Base-by-base conservation (phyloP, 495 filamentous ascomycete genomes). In the Xylaria palmicola region DNA sequence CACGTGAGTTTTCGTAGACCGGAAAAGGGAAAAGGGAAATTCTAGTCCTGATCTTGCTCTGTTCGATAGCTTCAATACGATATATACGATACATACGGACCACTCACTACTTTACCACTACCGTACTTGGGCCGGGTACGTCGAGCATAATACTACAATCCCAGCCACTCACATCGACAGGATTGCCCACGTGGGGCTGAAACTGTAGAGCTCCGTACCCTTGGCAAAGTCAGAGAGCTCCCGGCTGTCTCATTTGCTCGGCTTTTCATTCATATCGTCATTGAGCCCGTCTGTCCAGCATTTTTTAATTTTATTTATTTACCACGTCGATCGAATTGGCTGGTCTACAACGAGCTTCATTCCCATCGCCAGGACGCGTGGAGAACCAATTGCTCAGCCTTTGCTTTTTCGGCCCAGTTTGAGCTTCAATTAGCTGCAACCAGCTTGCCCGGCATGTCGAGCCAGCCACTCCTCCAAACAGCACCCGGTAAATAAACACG, bases 381-480 rank as follows among this genome's bases (percentile, higher is more conserved):
- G 15, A 10, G 22, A 34, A 34, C 26, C 15, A 20, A 56, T 56
- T 32, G n/a, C 20, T 24, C 6, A n/a, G 24, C 20, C 34, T 22
- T 6, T 1, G 13, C 0, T 13, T 1, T 26, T 10, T 6, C 36
- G 36, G 43, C 22, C 19, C 17, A 34, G 17, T 7, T 27, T 45
- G 36, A 36, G 17, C 57, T 30, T 15, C 40, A 43, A 56, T 29
- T 36, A 56, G 37, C 39, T 24, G 7, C 15, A n/a, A 24, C 8
- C 32, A 41, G 19, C 39, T n/a, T 2, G 9, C 17, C 47, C 67
- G 66, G 29, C 56, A 98, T 98, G 93, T 98, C 93, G n/a, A 90
- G 87, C 72, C 93, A 96, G 77, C 94, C 93, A 67, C 89, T 98
- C 62, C 88, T 98, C 56, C 90, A 95, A 70, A 90, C 90, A 8